phyloP scores from a whole-genome alignment of 2,329 filamentous ascomycete species.

The Botryosphaeria dothidea region DNA sequence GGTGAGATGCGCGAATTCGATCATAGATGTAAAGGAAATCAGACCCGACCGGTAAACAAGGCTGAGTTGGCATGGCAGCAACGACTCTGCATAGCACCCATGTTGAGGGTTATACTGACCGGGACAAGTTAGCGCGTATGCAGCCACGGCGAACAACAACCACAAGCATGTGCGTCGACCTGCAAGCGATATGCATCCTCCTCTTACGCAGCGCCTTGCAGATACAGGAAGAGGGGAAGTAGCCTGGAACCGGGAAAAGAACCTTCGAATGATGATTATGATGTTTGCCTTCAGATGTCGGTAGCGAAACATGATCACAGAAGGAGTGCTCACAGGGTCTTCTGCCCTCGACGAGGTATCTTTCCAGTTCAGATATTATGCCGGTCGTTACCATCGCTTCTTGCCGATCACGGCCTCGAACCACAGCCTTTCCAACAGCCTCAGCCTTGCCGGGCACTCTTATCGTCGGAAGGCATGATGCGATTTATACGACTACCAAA shows the following conservation, averaged over 20 bases:
- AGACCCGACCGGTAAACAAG: not conserved
- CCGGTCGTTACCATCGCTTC: not conserved
- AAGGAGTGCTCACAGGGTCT: not conserved
- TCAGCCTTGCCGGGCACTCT: not conserved
- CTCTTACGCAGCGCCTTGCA: not conserved
- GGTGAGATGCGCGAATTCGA: not conserved
- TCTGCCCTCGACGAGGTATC: not conserved
- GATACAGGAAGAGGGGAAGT: not conserved
- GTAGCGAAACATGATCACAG: not conserved
- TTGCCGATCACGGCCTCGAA: not conserved
- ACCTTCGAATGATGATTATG: not conserved
- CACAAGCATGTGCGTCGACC: not conserved
- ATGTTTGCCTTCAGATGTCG: not conserved
- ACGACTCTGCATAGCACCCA: not conserved
- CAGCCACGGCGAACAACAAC: not conserved
- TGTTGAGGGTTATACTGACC: not conserved
- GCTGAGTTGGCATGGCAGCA: not conserved
- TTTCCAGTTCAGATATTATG: not conserved
- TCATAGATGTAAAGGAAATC: not conserved
- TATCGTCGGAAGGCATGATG: not conserved
- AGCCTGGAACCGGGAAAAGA: not conserved
- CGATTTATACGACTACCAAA: not conserved
- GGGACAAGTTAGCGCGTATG: not conserved
- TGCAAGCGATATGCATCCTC: not conserved
- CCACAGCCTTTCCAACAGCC: too few relatives aligned